phyloP scores from a whole-genome alignment of 2,329 filamentous ascomycete genomes.

The Parastagonospora nodorum region DNA sequence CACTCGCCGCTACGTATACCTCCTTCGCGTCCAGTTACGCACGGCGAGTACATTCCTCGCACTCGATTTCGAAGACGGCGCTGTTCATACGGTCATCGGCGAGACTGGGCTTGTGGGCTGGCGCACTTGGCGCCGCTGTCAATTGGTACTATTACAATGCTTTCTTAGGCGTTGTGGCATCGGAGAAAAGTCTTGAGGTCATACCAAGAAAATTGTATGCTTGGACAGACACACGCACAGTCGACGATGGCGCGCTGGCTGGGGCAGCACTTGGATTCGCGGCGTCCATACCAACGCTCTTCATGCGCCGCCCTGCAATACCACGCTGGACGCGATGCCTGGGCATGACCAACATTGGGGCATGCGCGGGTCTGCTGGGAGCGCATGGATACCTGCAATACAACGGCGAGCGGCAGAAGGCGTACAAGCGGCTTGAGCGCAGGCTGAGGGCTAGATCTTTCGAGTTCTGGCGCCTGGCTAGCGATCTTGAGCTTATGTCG shows the following conservation, averaged over 20 bases:
- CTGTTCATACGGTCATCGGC: constrained; percentile 32
- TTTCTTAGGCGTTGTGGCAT: constrained; percentile 19
- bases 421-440: constrained; percentile 20
- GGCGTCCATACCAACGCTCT: constrained; percentile 25
- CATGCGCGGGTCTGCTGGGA: constrained; percentile 25
- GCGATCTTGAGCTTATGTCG: constrained; percentile 31
- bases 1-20: constrained; percentile 30
- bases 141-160: constrained; percentile 33
- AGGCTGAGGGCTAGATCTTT: constrained; percentile 21
- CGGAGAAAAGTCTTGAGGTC: constrained; percentile 11
- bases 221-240: constrained; percentile 24
- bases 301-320: constrained; percentile 25
- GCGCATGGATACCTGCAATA: constrained; percentile 34
- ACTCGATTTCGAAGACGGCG: constrained; percentile 14
- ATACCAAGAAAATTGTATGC: constrained; percentile 30
- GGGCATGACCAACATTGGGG: constrained; percentile 33
- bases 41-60: constrained; percentile 14
- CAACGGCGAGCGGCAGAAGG: constrained; percentile 33
- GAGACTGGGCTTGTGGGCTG: constrained; percentile 23
- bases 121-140: constrained; percentile 23
- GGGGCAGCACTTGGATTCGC: constrained; percentile 30
- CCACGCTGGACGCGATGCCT: constrained; percentile 28
- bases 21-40: constrained; percentile 22
- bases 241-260: constrained; percentile 33
- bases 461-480: constrained; percentile 33